Base-by-base conservation (phyloP, 805 yeast genomes). In the Saccharomycopsis capsularis region DNA sequence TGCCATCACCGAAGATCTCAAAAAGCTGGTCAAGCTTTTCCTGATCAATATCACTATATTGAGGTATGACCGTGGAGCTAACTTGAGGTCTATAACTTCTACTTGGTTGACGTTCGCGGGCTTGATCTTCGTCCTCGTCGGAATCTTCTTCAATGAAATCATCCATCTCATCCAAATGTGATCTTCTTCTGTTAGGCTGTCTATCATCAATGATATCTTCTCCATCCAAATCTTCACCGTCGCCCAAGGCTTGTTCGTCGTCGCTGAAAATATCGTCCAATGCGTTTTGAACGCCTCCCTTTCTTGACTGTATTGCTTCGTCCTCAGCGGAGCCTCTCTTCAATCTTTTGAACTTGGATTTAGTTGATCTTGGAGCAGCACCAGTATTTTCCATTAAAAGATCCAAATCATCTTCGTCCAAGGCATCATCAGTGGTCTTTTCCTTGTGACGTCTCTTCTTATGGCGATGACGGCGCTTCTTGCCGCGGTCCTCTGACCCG, bases 1-100 rank as follows among this genome's bases (percentile, higher is more conserved):
- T 89, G 45, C 99, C 99, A 64, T 89, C 95, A 56, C 99, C 99
- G 63, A 93, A 93, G 13, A 93, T 87, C 63, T 93, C 99, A 60
- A 81, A 89, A 61, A 93, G 77, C 65, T 91, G 97, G 60, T 88
- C 93, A 55, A 91, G 77, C 63, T 87, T 86, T 59, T 93, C 98
- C 48, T 93, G 82, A 58, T 93, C 96, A 39, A 85, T 68, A 59
- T 86, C 75, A 34, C 45, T n/a, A 18, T 37, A 38, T 36, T 44
- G 52, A 5, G 49, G 40, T 15, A 43, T 13, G 18, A 21, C 16
- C 6, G 42, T 5, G 39, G 74, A 77, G 0, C 82, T 72, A 37
- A 79, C 68, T 56, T 78, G 78, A 3, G 79, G 70, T 11, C 84
- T 78, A 57, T 76, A 68, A 40, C 66, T 75, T 63, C 79, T 68